Conservation (phyloP, 257 asterid genomes). For the Gentiana macrophylla region DNA sequence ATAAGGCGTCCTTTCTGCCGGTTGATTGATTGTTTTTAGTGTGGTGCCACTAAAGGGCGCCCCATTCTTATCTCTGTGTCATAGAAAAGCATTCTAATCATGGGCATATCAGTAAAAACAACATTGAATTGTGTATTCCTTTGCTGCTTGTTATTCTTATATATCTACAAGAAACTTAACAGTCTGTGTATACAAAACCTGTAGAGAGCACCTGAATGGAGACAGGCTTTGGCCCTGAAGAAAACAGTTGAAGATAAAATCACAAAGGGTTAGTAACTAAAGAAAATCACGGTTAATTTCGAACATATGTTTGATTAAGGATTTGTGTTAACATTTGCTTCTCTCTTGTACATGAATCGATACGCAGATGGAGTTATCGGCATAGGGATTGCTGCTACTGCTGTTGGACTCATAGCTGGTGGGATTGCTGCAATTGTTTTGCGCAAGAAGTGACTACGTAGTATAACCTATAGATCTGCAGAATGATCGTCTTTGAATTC, state of each 20-base stretch:
- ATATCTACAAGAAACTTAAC: too few relatives aligned
- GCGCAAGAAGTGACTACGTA: slow-evolving; percentile 56
- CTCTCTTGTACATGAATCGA: not conserved
- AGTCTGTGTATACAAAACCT: not conserved
- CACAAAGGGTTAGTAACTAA: slow-evolving; percentile 42
- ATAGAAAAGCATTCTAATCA: too few relatives aligned
- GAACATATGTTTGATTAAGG: not conserved
- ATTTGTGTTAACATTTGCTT: not conserved
- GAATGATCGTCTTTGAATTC: not conserved
- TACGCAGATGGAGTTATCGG: slow-evolving; percentile 72
- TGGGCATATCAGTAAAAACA: too few relatives aligned
- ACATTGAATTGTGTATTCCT: too few relatives aligned
- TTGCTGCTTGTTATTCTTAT: too few relatives aligned
- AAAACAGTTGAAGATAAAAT: slow-evolving; percentile 79
- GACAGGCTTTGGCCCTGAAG: slow-evolving; percentile 79
- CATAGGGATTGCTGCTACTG: slow-evolving; percentile 81
- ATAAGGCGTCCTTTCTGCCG: too few relatives aligned
- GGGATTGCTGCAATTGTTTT: slow-evolving; percentile 65
- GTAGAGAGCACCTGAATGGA: slow-evolving; percentile 81
- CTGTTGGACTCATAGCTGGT: slow-evolving; percentile 74
- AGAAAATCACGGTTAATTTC: not conserved
- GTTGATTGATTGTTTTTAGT: too few relatives aligned
- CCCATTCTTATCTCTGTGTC: too few relatives aligned
- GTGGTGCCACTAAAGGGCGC: too few relatives aligned
- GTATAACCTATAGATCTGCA: not conserved